These are phyloP conservation scores for Noccaea bulbosa DNA, from an alignment of 345 rosid genomes.

Conservation along the genomic window DNA sequence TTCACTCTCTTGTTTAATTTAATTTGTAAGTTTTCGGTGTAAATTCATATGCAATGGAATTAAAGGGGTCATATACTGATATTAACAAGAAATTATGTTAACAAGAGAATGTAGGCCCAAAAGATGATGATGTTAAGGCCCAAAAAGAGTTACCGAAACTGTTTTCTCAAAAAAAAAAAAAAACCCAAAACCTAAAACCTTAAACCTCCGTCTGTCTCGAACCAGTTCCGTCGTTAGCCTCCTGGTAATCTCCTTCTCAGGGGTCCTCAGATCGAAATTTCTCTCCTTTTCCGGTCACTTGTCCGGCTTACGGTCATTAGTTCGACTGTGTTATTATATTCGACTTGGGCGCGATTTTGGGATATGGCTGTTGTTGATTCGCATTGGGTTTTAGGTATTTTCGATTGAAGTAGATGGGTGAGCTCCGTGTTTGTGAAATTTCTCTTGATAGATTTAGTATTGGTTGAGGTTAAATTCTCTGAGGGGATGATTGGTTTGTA, in stretches of 20 bases:
- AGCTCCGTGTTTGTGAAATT: neutral
- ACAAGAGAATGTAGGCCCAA: constrained; percentile 29
- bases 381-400: constrained; percentile 26
- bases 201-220: constrained; percentile 35
- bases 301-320: neutral
- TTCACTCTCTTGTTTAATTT: neutral
- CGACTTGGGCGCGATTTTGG: neutral
- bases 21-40: constrained; percentile 9
- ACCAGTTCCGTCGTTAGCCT: constrained; percentile 35
- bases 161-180: neutral
- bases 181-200: constrained; percentile 36
- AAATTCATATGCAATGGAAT: neutral
- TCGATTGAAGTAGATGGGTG: constrained; percentile 33
- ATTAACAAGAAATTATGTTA: neutral
- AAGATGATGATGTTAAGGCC: neutral
- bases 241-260: constrained; percentile 35
- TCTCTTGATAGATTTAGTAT: neutral
- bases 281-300: constrained; percentile 30
- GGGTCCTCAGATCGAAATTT: constrained; percentile 32
- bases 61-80: neutral
- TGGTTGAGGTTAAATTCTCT: neutral
- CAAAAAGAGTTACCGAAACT: neutral
- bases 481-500: constrained; percentile 29
- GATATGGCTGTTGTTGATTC: constrained; percentile 7
- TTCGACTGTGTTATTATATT: neutral